A percentile compares a stretch with the other conserved stretches of the same genome.
Conservation (phyloP, 345 rosid genomes). For the Leavenworthia alabamica region DNA sequence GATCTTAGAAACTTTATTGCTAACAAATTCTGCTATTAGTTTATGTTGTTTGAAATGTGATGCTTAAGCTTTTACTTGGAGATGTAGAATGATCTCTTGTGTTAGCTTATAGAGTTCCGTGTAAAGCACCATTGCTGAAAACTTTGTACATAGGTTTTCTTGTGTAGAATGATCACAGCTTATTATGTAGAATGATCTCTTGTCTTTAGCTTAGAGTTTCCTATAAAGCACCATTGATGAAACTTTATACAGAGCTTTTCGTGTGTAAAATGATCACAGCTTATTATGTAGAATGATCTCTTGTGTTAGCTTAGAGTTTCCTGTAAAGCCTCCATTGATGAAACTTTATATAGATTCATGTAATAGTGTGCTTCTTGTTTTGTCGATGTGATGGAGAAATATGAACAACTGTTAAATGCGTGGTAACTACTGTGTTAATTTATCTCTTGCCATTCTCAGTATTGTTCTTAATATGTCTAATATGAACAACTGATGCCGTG, state of each 20-base stretch:
- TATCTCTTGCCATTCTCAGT: too few relatives aligned
- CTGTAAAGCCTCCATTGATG: too few relatives aligned
- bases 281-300: too few relatives aligned
- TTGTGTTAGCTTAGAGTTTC: too few relatives aligned
- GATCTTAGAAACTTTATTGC: neutral
- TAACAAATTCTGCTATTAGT: neutral
- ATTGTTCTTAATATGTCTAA: too few relatives aligned
- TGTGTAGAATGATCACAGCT: too few relatives aligned
- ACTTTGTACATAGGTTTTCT: neutral
- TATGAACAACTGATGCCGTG: neutral
- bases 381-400: neutral
- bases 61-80: slow-evolving; percentile 1
- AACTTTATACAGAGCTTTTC: neutral
- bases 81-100: neutral
- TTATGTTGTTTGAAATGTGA: neutral
- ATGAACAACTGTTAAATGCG: too few relatives aligned
- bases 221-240: too few relatives aligned
- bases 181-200: too few relatives aligned
- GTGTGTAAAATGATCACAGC: too few relatives aligned
- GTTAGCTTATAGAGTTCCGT: neutral
- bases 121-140: neutral
- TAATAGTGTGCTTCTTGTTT: neutral
- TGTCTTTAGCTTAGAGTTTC: too few relatives aligned
- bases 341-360: neutral
- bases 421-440: too few relatives aligned